phyloP scores from a whole-genome alignment of 495 filamentous ascomycete genomes.

The Oidiodendron maius region DNA sequence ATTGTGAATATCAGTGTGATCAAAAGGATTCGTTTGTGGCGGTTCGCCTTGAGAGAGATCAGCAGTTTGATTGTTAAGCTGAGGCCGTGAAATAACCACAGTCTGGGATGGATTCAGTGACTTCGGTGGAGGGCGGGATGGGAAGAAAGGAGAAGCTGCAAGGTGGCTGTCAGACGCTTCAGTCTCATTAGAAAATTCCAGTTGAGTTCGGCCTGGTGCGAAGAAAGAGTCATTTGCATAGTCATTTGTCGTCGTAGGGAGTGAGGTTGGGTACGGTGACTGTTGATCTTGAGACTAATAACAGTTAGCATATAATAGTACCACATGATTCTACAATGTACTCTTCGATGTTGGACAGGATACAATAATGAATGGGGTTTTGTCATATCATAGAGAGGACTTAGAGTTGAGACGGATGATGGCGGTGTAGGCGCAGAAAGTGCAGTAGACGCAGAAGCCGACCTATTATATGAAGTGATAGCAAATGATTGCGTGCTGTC shows the following conservation, averaged over 20 bases:
- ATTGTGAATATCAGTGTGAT: not conserved
- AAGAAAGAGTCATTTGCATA: too few relatives aligned
- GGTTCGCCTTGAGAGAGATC: not conserved
- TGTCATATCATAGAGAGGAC: not conserved
- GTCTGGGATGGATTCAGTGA: not conserved
- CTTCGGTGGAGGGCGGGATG: not conserved
- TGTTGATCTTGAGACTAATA: slow-evolving; percentile 3
- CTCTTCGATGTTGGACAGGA: slow-evolving; percentile 8
- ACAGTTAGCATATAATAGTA: not conserved
- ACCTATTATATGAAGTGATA: not conserved
- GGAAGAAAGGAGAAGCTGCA: not conserved
- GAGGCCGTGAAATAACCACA: too few relatives aligned
- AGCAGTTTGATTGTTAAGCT: not conserved
- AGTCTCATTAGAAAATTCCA: too few relatives aligned
- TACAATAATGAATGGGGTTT: not conserved
- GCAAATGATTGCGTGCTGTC: not conserved
- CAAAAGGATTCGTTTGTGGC: slow-evolving; percentile 6
- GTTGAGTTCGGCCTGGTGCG: too few relatives aligned
- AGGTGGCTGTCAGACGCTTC: not conserved
- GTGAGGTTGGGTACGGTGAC: slow-evolving; percentile 5
- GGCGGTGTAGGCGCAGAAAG: not conserved
- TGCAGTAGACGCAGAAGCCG: not conserved
- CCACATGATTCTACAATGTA: not conserved
- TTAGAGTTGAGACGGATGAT: not conserved
- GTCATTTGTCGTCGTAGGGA: too few relatives aligned